These are phyloP conservation scores for Phialemonium atrogriseum DNA, from an alignment of 2,329 filamentous ascomycete genomes.

Conservation along the genomic window DNA sequence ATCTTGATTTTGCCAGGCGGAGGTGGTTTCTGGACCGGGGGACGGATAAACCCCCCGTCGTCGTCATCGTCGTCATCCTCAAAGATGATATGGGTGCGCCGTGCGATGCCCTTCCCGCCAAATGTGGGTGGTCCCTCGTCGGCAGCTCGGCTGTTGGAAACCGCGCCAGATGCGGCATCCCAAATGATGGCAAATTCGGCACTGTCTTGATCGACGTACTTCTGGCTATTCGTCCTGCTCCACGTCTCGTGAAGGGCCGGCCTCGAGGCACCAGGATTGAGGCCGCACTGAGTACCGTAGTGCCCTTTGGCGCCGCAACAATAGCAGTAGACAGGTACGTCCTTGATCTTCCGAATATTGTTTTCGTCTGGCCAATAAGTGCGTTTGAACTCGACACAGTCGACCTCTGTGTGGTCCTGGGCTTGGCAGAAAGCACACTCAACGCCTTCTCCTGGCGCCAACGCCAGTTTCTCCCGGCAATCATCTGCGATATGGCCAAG, in stretches of 20 bases:
- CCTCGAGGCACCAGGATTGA: conserved; percentile 15
- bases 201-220: conserved; percentile 40
- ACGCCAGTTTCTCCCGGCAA: conserved; percentile 49
- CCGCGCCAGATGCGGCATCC: conserved; percentile 6
- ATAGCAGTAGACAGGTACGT: conserved; percentile 46
- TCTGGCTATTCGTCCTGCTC: conserved; percentile 38
- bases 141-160: not conserved
- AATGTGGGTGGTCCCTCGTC: conserved; percentile 8
- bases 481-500: conserved; percentile 44
- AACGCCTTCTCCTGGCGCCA: conserved; percentile 35
- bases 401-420: conserved; percentile 46
- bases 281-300: conserved; percentile 47
- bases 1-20: conserved; percentile 19
- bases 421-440: conserved; percentile 54
- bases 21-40: conserved; percentile 21
- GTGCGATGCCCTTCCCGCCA: conserved; percentile 20
- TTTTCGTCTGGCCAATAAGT: conserved; percentile 36
- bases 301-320: conserved; percentile 46
- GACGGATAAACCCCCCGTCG: conserved; percentile 28
- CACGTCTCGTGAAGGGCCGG: conserved; percentile 36
- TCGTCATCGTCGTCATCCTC: conserved; percentile 36
- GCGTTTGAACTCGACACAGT: conserved; percentile 54
- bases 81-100: conserved; percentile 30
- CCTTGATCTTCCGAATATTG: conserved; percentile 37
- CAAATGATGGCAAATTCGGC: conserved; percentile 27